Base-by-base conservation (phyloP, 495 filamentous ascomycete genomes). In the Pseudomonodictys pantanalensis region DNA sequence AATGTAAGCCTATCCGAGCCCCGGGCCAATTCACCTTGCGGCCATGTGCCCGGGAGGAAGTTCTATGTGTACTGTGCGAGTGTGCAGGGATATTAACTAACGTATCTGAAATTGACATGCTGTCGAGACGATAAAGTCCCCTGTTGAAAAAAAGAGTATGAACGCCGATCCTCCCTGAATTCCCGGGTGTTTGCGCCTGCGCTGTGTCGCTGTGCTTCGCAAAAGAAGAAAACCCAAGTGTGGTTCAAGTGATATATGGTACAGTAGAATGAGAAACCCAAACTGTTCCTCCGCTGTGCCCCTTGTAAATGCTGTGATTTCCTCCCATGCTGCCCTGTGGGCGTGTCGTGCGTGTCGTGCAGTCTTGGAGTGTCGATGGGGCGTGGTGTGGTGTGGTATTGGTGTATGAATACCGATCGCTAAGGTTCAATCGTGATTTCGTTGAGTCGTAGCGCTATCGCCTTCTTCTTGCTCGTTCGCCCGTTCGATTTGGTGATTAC, bases 281-380 rank as follows among this genome's bases (percentile, higher is more conserved):
- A 35, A 7, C 8, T 15, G 32, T 15, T 7, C 32, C 8, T 15
- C 8, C 32, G n/a, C n/a, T n/a, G n/a, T n/a, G n/a, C 0, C 12
- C 58, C 51, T 17, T 55, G 51, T 48, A 55, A 53, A 62, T 62
- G 58, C 58, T 56, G 18, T 33, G 20, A 25, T 47, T 20, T 33
- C 41, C 17, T 26, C 52, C 18, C 2, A 62, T 62, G 58, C 58
- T 62, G 49, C 57, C 49, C 35, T 54, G 35, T 46, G 18, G 17
- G 12, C 38, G 11, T 26, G 11, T 17, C 24, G n/a, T 24, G 22
- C 32, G n/a, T 25, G 30, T 26, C 29, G 38, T 52, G 28, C 24
- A 52, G 17, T 38, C 8, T 45, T 51, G 20, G 18, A 58, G 32
- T 35, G 32, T 7, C 15, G 32, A 8, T 7, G 32, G 7, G 32